Percentiles rank a stretch among this genome's conserved stretches.
phyloP scores from a whole-genome alignment of 1,284 basidiomycete species.

The Cryptococcus hybrid region DNA sequence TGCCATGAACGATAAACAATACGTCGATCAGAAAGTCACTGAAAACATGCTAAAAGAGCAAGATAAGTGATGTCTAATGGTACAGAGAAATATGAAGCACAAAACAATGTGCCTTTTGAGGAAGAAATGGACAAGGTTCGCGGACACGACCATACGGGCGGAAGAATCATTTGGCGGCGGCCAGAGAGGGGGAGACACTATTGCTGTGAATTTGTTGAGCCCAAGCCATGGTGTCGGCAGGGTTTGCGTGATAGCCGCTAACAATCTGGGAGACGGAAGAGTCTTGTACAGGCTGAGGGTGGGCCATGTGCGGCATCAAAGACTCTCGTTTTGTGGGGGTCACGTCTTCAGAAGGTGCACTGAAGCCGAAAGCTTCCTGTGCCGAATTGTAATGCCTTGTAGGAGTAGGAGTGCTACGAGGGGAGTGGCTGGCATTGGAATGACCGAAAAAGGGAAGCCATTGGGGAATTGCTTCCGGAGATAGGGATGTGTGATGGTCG shows the following conservation, averaged over 20 bases:
- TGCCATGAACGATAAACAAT: neutral
- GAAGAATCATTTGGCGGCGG: constrained; percentile 3
- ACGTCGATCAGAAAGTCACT: neutral
- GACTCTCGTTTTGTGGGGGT: constrained; percentile 1
- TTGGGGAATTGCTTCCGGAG: constrained; percentile 24
- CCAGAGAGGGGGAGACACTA: constrained; percentile 9
- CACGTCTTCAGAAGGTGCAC: neutral
- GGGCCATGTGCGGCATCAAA: neutral
- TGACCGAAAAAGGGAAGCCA: constrained; percentile 31
- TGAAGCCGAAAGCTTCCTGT: constrained; percentile 28
- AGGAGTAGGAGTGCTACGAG: constrained; percentile 20
- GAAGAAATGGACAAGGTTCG: too few species aligned
- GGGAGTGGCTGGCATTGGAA: constrained; percentile 19
- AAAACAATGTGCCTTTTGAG: neutral
- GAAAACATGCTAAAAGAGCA: neutral
- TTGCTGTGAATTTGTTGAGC: constrained; percentile 8
- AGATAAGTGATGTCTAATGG: neutral
- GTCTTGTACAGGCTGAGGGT: neutral
- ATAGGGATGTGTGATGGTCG: constrained; percentile 21
- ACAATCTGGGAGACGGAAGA: neutral
- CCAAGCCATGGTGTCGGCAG: constrained; percentile 8
- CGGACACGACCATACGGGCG: neutral
- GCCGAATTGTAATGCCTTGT: constrained; percentile 24
- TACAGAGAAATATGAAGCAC: constrained; percentile 2
- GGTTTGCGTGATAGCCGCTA: constrained; percentile 7